phyloP scores from a whole-genome alignment of 1,139 yeast species.

The Ogataea hybrid region DNA sequence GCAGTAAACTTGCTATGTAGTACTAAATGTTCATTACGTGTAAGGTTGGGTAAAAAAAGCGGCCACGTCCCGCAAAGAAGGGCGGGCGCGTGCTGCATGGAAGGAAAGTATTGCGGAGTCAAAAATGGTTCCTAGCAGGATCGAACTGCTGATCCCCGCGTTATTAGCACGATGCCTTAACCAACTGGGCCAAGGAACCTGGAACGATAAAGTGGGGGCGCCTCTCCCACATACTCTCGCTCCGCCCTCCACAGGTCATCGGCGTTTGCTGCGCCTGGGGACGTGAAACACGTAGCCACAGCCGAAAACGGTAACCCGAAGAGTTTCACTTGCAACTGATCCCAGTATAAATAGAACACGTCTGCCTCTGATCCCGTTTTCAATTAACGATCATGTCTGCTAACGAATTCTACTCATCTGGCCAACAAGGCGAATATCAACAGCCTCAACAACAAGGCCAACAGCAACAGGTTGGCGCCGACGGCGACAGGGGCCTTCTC shows the following conservation, averaged over 20 bases:
- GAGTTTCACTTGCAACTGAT: not conserved
- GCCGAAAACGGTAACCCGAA: slow-evolving; percentile 7
- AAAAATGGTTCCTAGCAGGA: slow-evolving; percentile 75
- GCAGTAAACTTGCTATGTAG: slow-evolving; percentile 7
- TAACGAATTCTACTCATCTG: slow-evolving; percentile 57
- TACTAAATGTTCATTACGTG: slow-evolving; percentile 4
- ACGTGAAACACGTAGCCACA: slow-evolving; percentile 1
- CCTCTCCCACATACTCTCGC: not conserved
- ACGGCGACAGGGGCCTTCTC: slow-evolving; percentile 56
- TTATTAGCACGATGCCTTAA: slow-evolving; percentile 89
- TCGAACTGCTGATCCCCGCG: slow-evolving; percentile 85
- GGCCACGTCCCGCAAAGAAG: not conserved
- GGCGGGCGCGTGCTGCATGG: no score
- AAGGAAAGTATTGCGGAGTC: no score
- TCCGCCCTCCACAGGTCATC: not conserved
- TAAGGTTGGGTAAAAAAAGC: not conserved
- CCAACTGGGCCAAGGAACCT: slow-evolving; percentile 89
- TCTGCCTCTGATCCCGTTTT: not conserved
- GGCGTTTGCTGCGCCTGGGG: slow-evolving; percentile 4
- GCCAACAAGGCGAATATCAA: slow-evolving; percentile 42
- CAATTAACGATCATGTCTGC: slow-evolving; percentile 50
- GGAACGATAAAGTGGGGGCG: not conserved
- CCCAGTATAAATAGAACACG: slow-evolving; percentile 2
- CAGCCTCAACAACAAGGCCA: slow-evolving; percentile 31
- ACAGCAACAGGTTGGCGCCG: slow-evolving; percentile 23